Base-by-base conservation (phyloP, 2,329 filamentous ascomycete species). In the Ceratocystis cubensis region DNA sequence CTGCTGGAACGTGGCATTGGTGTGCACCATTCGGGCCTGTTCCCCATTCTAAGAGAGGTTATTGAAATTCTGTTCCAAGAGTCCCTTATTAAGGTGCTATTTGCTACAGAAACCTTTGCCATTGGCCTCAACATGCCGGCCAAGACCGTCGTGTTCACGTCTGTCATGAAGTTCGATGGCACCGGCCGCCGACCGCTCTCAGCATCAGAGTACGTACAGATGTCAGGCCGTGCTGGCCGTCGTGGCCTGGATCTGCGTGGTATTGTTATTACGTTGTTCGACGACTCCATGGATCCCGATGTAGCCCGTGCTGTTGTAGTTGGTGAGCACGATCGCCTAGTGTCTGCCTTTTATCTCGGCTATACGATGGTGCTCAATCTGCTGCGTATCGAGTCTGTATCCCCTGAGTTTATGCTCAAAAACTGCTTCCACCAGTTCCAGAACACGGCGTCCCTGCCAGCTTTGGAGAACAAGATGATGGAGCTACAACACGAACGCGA, bases 211-310 rank as follows among this genome's bases (percentile, higher is more conserved):
- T 99, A 97, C 76, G 90, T 99, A 64, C 94, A 99, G 75, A 99
- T 99, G 94, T 96, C 94, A 65, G 94, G 94, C 69, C 89, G 94
- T 76, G 94, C 94, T 68, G 94, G 94, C 74, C 89, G 94, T 82
- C 87, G 94, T 84, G 94, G 94, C 77, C 88, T 99, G 65, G 94
- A 99, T 78, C 92, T 96, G 69, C 88, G 94, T 70, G 94, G 94
- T 82, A 95, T 97, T 71, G 94, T 99, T 71, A 97, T 99, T 75
- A 97, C 99, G 91, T 97, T 99, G 93, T 89, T 99, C 69, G 88
- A 95, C 73, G 89, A 95, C 75, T 91, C 94, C 78, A 93, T 99
- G 79, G 94, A 99, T 73, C 94, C 94, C 1, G 86, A 90, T 1
- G 86, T 88, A n/a, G 93, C 94, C 53, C 96, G 96, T 76, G 87